These are phyloP conservation scores for Microthyrium microscopicum DNA, from an alignment of 2,329 filamentous ascomycete species.

Conservation along the genomic window DNA sequence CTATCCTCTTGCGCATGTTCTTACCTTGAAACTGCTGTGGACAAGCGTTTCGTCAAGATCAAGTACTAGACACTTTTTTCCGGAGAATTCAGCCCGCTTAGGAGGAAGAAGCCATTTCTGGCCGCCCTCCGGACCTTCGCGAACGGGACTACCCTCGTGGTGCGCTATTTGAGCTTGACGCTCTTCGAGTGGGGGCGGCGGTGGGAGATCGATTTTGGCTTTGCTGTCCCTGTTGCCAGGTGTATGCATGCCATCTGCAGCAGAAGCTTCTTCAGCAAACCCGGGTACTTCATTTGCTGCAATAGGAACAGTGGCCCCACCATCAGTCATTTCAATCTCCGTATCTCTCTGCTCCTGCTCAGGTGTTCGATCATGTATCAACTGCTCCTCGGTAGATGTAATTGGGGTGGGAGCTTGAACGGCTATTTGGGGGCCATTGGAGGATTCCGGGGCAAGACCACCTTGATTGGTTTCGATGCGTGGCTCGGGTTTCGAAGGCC, in stretches of 20 bases:
- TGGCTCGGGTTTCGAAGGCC: neutral
- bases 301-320: slow-evolving; percentile 28
- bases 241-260: slow-evolving; percentile 12
- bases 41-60: slow-evolving; percentile 95
- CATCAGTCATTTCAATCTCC: slow-evolving; percentile 50
- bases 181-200: slow-evolving; percentile 36
- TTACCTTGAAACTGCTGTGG: slow-evolving; percentile 96
- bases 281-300: slow-evolving; percentile 33
- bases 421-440: slow-evolving; percentile 20
- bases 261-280: slow-evolving; percentile 13
- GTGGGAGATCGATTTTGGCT: slow-evolving; percentile 31
- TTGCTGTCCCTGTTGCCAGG: slow-evolving; percentile 14
- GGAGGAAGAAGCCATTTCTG: slow-evolving; percentile 68
- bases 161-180: slow-evolving; percentile 21
- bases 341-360: slow-evolving; percentile 32
- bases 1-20: slow-evolving; percentile 10
- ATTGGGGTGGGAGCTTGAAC: slow-evolving; percentile 30
- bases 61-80: slow-evolving; percentile 84
- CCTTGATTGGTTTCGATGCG: slow-evolving; percentile 1
- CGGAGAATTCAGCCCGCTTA: slow-evolving; percentile 60
- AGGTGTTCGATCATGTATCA: slow-evolving; percentile 33
- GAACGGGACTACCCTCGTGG: slow-evolving; percentile 2
- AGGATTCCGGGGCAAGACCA: slow-evolving; percentile 8
- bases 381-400: slow-evolving; percentile 20
- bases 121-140: slow-evolving; percentile 21